Evolutionary conservation across 257 asterid species (phyloP), one percentile per base, ranked within the genome.

Genomic region (Ophiorrhiza pumila): DNA sequence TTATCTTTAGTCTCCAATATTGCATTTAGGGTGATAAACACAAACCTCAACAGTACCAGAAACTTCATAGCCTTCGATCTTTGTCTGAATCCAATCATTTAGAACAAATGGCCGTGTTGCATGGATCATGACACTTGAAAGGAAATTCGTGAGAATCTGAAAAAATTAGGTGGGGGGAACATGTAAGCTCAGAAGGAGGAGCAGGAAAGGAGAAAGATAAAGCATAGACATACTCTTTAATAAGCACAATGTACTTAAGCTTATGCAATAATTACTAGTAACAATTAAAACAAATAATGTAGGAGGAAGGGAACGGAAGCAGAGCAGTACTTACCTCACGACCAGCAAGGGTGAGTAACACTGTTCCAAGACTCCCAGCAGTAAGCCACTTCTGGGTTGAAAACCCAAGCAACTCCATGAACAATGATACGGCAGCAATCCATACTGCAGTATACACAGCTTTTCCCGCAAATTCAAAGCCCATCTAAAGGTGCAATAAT

Each of bases 341-440:
- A 56, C 99, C 98, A 76, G 98, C 99, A 78, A 95, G 97, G n/a
- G 99, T 95, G 74, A 95, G 91, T 86, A 95, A 80, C 63, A 95
- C 98, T 12, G 99, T 95, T 76, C 98, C 99, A 70, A 95, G 99
- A 63, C 99, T 97, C 71, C 99, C 99, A 4, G 98, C 99, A 9
- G 99, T 92, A 76, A 95, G 91, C 99, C 96, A 92, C 80, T 75
- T 95, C 81, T 95, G 97, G 64, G 99, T 90, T 71, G 99, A 95
- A 81, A 95, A 95, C 68, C 99, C 99, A 77, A 95, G 84, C 87
- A 95, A 80, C 86, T 95, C 99, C 97, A 95, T 95, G 78, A 95
- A 95, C 81, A 95, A 86, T 65, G 98, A 90, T 69, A 86, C 80
- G 22, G 99, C 97, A 66, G 99, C 98, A 60, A 92, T 91, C 99